Percentiles rank a stretch among this genome's conserved stretches.
Evolutionary conservation across 331 rosid genomes (phyloP).

Genomic region (Malus hybrid): DNA sequence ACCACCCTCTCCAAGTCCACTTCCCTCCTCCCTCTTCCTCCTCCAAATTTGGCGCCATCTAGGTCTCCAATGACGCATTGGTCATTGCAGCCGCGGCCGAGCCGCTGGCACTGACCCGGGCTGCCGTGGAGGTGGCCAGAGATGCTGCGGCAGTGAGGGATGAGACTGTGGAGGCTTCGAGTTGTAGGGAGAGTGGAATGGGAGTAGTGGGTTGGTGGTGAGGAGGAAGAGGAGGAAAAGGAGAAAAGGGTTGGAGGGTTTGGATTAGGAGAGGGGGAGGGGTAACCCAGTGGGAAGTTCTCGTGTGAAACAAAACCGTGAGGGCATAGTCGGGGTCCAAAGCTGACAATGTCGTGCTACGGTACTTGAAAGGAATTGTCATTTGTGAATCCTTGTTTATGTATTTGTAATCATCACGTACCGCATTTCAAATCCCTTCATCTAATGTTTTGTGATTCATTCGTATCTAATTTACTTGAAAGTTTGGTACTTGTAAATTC

Average conservation of each 20-base stretch:
- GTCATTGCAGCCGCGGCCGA: slow-evolving; percentile 34
- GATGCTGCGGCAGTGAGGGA: slow-evolving; percentile 25
- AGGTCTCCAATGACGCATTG: slow-evolving; percentile 38
- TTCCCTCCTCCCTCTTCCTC: slow-evolving; percentile 13
- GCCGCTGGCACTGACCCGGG: slow-evolving; percentile 29
- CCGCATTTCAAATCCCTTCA: background rate
- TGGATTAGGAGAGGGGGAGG: slow-evolving; percentile 20
- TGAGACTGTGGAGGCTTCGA: slow-evolving; percentile 21
- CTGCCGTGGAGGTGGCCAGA: slow-evolving; percentile 32
- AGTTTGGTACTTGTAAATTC: background rate
- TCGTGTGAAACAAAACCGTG: no score
- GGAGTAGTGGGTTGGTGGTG: slow-evolving; percentile 22
- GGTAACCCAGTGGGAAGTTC: background rate
- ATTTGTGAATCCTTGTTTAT: background rate
- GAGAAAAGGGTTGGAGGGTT: slow-evolving; percentile 15
- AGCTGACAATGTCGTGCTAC: no score
- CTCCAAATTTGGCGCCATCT: slow-evolving; percentile 27
- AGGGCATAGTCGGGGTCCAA: no score
- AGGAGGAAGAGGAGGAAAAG: slow-evolving; percentile 41
- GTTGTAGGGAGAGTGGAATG: slow-evolving; percentile 22
- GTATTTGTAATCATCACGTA: no score
- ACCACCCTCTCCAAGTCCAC: slow-evolving; percentile 28
- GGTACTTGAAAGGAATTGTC: background rate
- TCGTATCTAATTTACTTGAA: background rate
- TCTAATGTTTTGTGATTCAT: background rate